Percentiles rank a stretch among this genome's conserved stretches.
phyloP scores from a whole-genome alignment of 148 eudicot genomes.

The Persicaria tinctoria region DNA sequence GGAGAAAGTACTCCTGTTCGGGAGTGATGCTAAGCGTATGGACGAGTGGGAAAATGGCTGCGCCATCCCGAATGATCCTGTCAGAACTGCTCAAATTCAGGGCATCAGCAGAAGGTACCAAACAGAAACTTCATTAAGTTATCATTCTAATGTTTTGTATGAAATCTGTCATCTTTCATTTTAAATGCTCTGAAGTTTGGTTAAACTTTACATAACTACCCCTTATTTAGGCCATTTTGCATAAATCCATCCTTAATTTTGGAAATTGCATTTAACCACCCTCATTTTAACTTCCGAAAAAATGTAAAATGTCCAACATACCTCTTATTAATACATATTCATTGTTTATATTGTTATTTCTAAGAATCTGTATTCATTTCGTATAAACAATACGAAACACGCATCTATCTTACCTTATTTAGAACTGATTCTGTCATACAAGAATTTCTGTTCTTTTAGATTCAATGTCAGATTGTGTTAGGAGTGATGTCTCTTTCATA shows the following conservation, averaged over 20 bases:
- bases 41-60: constrained; percentile 69
- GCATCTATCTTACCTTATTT: neutral
- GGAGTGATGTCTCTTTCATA: constrained; percentile 1
- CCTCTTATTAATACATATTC: too few relatives aligned
- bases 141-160: neutral
- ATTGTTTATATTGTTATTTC: too few relatives aligned
- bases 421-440: neutral
- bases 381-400: too few relatives aligned
- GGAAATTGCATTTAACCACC: too few relatives aligned
- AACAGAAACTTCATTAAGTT: neutral
- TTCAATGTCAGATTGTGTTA: neutral
- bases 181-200: too few relatives aligned
- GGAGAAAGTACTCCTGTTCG: constrained; percentile 60
- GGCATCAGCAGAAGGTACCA: constrained; percentile 89
- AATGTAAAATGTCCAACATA: too few relatives aligned
- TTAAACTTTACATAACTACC: too few relatives aligned
- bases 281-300: too few relatives aligned
- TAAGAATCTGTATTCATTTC: too few relatives aligned
- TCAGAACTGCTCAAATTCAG: constrained; percentile 78
- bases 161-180: neutral
- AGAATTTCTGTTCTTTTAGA: neutral
- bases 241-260: too few relatives aligned
- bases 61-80: constrained; percentile 48
- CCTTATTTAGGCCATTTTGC: too few relatives aligned
- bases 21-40: constrained; percentile 39